These are phyloP conservation scores for Ricinus communis DNA, from an alignment of 345 rosid species.

Conservation along the genomic window DNA sequence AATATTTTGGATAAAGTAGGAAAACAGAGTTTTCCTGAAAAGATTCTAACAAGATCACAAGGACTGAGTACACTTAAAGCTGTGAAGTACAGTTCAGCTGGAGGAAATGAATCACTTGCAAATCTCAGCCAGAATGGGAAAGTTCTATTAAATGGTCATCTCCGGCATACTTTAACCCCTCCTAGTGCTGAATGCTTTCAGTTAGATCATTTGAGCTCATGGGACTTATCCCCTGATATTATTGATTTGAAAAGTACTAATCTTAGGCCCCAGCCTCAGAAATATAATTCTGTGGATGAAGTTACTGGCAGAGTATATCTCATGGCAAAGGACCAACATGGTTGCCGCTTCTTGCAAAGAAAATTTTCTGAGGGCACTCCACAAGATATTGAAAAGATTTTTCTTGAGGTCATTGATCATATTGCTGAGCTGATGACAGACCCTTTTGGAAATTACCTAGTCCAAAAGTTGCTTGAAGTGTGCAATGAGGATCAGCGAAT, in stretches of 20 bases:
- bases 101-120: slow-evolving; percentile 40
- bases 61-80: slow-evolving; percentile 48
- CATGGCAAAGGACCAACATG: slow-evolving; percentile 76
- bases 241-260: slow-evolving; percentile 35
- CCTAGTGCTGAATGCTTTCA: slow-evolving; percentile 36
- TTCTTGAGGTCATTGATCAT: slow-evolving; percentile 59
- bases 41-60: slow-evolving; percentile 60
- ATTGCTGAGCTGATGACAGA: slow-evolving; percentile 72
- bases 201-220: slow-evolving; percentile 37
- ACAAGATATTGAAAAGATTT: slow-evolving; percentile 61
- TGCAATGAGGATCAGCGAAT: slow-evolving; percentile 64
- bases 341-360: slow-evolving; percentile 71
- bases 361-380: slow-evolving; percentile 56
- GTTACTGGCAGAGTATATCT: slow-evolving; percentile 51
- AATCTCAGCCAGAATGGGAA: slow-evolving; percentile 43
- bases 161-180: slow-evolving; percentile 32
- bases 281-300: slow-evolving; percentile 52
- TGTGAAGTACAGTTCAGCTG: slow-evolving; percentile 45
- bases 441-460: slow-evolving; percentile 76
- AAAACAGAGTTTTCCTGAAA: slow-evolving; percentile 53
- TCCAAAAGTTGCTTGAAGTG: slow-evolving; percentile 74
- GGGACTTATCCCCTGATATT: slow-evolving; percentile 32
- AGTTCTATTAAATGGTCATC: slow-evolving; percentile 41
- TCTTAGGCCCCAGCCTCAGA: slow-evolving; percentile 46
- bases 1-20: slow-evolving; percentile 41